phyloP scores from a whole-genome alignment of 2,329 filamentous ascomycete genomes.

The Penicillium sp. region DNA sequence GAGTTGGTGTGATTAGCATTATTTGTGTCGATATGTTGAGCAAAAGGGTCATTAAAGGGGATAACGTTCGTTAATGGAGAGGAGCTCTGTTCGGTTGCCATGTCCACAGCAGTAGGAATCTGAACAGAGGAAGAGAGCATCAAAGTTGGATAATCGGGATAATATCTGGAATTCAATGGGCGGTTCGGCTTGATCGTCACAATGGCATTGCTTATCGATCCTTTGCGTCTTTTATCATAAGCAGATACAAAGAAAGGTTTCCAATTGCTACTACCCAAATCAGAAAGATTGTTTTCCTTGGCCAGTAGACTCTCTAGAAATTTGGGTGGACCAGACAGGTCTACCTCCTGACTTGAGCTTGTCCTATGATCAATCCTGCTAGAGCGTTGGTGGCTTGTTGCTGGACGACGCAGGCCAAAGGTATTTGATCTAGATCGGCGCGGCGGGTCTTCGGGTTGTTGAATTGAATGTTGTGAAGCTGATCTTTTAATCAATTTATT shows the following conservation, averaged over 20 bases:
- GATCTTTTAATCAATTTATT: conserved; percentile 64
- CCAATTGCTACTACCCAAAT: conserved; percentile 25
- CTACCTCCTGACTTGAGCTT: conserved; percentile 4
- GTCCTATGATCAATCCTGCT: conserved; percentile 44
- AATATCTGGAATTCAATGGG: conserved; percentile 40
- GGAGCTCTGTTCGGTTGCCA: conserved; percentile 1
- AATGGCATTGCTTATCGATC: conserved; percentile 33
- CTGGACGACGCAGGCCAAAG: conserved; percentile 55
- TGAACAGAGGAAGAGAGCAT: conserved; percentile 42
- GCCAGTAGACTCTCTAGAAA: conserved; percentile 6
- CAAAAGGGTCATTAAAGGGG: conserved; percentile 28
- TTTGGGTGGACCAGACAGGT: not conserved
- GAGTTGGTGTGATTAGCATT: not conserved
- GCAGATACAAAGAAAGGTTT: conserved; percentile 35
- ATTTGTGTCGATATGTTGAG: not conserved
- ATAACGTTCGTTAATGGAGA: conserved; percentile 1
- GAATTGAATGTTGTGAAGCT: conserved; percentile 49
- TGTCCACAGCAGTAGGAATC: conserved; percentile 10
- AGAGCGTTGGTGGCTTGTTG: conserved; percentile 61
- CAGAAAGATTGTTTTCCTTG: conserved; percentile 13
- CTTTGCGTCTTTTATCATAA: conserved; percentile 17
- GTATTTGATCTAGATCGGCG: conserved; percentile 36
- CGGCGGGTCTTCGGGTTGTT: conserved; percentile 28
- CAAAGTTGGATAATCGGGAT: conserved; percentile 42
- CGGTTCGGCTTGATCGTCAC: conserved; percentile 26